These are phyloP conservation scores for Aleurites moluccanus DNA, from an alignment of 441 rosid species.

Conservation along the genomic window DNA sequence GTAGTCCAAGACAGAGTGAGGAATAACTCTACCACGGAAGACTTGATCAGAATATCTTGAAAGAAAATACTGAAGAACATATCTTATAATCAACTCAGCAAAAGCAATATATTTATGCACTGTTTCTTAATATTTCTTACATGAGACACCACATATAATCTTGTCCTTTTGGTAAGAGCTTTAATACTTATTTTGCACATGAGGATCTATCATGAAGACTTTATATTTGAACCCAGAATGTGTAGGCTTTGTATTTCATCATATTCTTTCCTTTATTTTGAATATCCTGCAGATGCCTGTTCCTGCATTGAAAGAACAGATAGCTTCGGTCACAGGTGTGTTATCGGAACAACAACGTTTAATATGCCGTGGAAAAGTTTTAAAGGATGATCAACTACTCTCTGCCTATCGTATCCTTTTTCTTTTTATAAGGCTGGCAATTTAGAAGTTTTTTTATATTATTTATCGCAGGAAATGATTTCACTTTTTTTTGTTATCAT, in stretches of 20 bases:
- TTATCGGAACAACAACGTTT: conserved; percentile 90
- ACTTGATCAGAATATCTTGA: neutral
- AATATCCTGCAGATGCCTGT: conserved; percentile 65
- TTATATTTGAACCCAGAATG: neutral
- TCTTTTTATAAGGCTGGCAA: neutral
- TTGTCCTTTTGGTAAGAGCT: neutral
- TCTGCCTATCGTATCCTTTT: conserved; percentile 97
- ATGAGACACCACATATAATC: neutral
- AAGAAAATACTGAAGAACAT: neutral
- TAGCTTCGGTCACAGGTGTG: conserved; percentile 92
- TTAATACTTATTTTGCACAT: neutral
- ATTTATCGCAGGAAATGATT: neutral
- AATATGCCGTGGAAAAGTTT: conserved; percentile 91
- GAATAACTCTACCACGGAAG: neutral
- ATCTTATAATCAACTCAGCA: neutral
- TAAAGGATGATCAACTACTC: conserved; percentile 92
- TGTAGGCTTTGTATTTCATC: neutral
- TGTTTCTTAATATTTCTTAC: neutral
- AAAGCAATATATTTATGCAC: neutral
- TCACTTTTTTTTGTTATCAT: neutral
- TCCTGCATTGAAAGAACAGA: conserved; percentile 92
- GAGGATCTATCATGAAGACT: neutral
- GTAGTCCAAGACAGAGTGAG: neutral
- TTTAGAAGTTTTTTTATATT: neutral
- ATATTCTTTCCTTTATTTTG: neutral